Conservation (phyloP, 2,329 filamentous ascomycete species). For the Davidsoniella australis region DNA sequence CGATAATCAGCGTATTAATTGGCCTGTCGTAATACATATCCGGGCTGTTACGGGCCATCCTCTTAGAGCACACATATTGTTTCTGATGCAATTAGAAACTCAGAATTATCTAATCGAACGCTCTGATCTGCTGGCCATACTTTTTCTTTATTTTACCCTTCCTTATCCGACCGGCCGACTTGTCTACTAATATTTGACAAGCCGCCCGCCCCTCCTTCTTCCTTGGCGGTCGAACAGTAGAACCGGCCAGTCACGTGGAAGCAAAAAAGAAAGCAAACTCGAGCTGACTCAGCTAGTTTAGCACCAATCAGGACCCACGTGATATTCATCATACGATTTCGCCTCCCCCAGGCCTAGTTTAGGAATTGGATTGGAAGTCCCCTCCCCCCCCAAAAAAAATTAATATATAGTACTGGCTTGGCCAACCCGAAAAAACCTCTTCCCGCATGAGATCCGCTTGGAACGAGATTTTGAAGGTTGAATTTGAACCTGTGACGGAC, state of each 20-base stretch:
- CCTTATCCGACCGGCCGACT: too few relatives aligned
- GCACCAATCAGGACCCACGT: constrained; percentile 10
- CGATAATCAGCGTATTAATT: too few relatives aligned
- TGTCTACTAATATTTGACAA: too few relatives aligned
- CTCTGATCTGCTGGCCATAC: too few relatives aligned
- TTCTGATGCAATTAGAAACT: too few relatives aligned
- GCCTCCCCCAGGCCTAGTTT: background rate
- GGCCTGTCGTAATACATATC: too few relatives aligned
- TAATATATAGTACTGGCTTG: constrained; percentile 1
- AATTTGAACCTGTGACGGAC: constrained; percentile 1
- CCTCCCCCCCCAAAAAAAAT: background rate
- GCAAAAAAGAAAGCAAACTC: background rate
- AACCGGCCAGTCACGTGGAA: constrained; percentile 7
- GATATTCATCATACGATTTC: constrained; percentile 12
- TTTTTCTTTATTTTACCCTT: too few relatives aligned
- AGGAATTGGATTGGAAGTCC: background rate
- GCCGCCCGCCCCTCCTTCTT: too few relatives aligned
- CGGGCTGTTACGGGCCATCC: too few relatives aligned
- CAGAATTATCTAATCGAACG: too few relatives aligned
- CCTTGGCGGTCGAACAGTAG: background rate
- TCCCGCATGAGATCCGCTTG: constrained; percentile 5
- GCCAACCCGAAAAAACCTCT: constrained; percentile 5
- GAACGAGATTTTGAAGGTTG: background rate
- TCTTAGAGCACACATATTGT: too few relatives aligned
- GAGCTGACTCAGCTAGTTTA: constrained; percentile 8